Evolutionary conservation across 1,284 basidiomycete species (phyloP).

Genomic region (Tilletia indica): DNA sequence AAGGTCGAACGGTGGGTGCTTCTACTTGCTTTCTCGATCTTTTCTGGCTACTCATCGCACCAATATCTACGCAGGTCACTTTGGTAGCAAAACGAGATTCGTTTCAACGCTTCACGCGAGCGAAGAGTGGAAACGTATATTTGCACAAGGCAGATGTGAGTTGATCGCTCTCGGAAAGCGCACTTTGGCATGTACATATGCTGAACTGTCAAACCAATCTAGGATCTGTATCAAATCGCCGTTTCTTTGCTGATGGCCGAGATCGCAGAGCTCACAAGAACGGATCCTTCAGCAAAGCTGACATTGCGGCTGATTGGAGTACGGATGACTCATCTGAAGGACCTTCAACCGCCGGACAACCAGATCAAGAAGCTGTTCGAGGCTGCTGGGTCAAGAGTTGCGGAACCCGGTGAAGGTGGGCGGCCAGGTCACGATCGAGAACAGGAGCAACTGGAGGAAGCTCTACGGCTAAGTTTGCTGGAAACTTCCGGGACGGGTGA

Average conservation of each 20-base stretch:
- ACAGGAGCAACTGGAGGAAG: slow-evolving; percentile 4
- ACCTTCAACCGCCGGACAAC: slow-evolving; percentile 29
- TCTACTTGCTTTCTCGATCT: no score
- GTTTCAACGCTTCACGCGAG: slow-evolving; percentile 49
- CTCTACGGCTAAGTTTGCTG: background rate
- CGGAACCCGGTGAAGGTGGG: background rate
- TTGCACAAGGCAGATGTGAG: slow-evolving; percentile 34
- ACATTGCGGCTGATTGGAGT: slow-evolving; percentile 47
- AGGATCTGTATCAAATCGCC: slow-evolving; percentile 37
- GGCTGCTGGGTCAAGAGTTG: background rate
- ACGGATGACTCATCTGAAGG: slow-evolving; percentile 38
- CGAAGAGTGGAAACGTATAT: slow-evolving; percentile 26
- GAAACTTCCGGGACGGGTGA: background rate
- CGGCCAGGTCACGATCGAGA: background rate
- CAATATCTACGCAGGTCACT: slow-evolving; percentile 19
- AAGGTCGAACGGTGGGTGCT: slow-evolving; percentile 36
- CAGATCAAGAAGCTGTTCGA: slow-evolving; percentile 17
- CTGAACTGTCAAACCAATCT: background rate
- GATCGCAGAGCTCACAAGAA: slow-evolving; percentile 26
- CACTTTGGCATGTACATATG: background rate
- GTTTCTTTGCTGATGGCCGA: slow-evolving; percentile 36
- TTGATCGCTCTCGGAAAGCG: background rate
- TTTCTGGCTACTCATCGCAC: no score
- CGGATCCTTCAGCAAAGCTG: slow-evolving; percentile 22
- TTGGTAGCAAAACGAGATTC: slow-evolving; percentile 47